These are phyloP conservation scores for Physcomitrellopsis africana DNA, from an alignment of 225 moss, liverwort and hornwort genomes.

Conservation along the genomic window DNA sequence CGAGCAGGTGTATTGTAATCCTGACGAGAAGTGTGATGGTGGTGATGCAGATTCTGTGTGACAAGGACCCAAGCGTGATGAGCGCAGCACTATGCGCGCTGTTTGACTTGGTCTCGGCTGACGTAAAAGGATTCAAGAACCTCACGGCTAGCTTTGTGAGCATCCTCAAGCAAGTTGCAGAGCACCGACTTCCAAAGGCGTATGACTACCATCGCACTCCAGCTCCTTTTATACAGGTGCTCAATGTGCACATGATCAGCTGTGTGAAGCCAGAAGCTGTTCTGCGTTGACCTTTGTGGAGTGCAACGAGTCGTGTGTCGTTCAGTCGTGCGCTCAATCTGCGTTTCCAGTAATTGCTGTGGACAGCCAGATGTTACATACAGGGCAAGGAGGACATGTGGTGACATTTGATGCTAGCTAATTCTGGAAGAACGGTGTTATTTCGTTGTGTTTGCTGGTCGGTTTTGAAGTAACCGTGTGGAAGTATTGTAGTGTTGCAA, in stretches of 20 bases:
- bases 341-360: not conserved
- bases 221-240: conserved; percentile 96
- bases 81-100: conserved; percentile 95
- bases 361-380: not conserved
- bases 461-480: too few relatives aligned
- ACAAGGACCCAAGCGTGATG: conserved; percentile 97
- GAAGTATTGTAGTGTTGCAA: too few relatives aligned
- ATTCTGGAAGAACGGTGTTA: too few relatives aligned
- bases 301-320: not conserved
- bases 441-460: too few relatives aligned
- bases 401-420: too few relatives aligned
- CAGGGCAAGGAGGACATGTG: too few relatives aligned
- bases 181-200: conserved; percentile 80
- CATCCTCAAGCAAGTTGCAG: conserved; percentile 92
- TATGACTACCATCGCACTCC: conserved; percentile 90
- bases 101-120: conserved; percentile 76
- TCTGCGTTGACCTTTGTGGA: too few relatives aligned
- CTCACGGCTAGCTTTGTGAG: conserved; percentile 88
- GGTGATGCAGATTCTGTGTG: conserved; percentile 72
- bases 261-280: not conserved
- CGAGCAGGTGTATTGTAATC: not conserved
- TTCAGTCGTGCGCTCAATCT: not conserved
- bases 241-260: not conserved
- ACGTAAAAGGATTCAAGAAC: conserved; percentile 68
- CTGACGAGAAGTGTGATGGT: not conserved